Evolutionary conservation across 78 protist species (phyloP).

Genomic region (Isochrysis galbana): DNA sequence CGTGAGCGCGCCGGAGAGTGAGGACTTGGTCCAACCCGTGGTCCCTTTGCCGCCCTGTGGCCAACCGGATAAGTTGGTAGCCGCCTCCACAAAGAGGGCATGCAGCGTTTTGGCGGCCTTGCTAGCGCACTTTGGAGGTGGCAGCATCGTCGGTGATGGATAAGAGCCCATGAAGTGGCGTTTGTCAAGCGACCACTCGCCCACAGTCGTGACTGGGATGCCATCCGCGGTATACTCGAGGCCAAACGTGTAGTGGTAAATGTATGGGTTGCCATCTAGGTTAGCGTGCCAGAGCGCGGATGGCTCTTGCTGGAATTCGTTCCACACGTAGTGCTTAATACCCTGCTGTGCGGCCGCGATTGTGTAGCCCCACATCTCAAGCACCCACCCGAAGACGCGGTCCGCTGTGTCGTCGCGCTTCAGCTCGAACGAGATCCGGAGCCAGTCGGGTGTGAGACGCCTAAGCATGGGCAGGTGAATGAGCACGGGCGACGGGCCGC

Average conservation of each 20-base stretch:
- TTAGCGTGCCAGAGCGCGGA: background rate
- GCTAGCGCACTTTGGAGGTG: conserved; percentile 19
- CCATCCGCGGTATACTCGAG: background rate
- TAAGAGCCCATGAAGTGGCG: background rate
- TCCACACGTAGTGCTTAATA: background rate
- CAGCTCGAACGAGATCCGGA: background rate
- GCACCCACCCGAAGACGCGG: conserved; percentile 6
- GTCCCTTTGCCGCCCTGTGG: background rate
- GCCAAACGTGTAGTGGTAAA: background rate
- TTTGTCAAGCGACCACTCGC: conserved; percentile 29
- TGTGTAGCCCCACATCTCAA: conserved; percentile 29
- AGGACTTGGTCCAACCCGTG: background rate
- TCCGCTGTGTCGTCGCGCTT: background rate
- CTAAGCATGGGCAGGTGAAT: background rate
- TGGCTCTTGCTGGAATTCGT: background rate
- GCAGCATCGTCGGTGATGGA: background rate
- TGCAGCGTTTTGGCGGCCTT: background rate
- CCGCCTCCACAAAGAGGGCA: background rate
- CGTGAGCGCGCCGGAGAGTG: too few species aligned
- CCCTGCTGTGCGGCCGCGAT: background rate
- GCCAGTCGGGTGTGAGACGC: background rate
- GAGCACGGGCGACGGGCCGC: conserved; percentile 7
- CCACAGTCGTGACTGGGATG: background rate
- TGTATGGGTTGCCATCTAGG: background rate
- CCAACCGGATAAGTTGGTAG: background rate